Evolutionary conservation across 306 rosid genomes (phyloP).

Genomic region (Abrus precatorius): DNA sequence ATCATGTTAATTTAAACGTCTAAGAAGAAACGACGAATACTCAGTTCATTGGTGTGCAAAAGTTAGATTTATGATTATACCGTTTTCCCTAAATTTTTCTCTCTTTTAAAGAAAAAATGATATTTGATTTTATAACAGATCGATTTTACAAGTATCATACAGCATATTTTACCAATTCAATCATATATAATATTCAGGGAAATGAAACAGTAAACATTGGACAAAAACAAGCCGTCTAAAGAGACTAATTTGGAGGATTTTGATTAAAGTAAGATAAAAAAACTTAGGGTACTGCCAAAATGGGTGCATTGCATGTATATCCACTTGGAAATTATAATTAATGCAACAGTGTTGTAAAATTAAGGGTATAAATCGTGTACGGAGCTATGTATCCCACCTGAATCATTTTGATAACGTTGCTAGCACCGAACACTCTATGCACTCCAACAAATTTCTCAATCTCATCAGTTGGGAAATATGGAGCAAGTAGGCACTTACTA

Average conservation of each 20-base stretch:
- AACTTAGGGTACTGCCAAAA: neutral
- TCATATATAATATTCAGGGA: neutral
- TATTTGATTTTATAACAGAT: too few species aligned
- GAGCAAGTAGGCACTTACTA: slow-evolving; percentile 46
- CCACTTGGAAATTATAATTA: neutral
- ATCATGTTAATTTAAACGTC: too few species aligned
- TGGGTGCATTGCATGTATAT: neutral
- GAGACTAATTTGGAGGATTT: neutral
- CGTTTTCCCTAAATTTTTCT: too few species aligned
- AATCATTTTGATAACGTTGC: slow-evolving; percentile 54
- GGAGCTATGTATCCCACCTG: slow-evolving; percentile 35
- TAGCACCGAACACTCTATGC: slow-evolving; percentile 54
- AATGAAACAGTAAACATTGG: neutral
- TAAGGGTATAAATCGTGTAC: neutral
- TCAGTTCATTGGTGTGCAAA: too few species aligned
- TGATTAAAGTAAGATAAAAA: neutral
- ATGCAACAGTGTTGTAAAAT: neutral
- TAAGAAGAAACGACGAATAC: neutral
- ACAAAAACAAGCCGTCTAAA: neutral
- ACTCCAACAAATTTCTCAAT: slow-evolving; percentile 45
- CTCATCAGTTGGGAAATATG: slow-evolving; percentile 48
- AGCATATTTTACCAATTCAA: too few species aligned
- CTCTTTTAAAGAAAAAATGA: too few species aligned
- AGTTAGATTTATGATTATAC: neutral
- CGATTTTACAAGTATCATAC: too few species aligned